Percentiles rank a stretch among this genome's conserved stretches.
Conservation (phyloP, 2,329 filamentous ascomycete species). For the Hymenoscyphus linearis region DNA sequence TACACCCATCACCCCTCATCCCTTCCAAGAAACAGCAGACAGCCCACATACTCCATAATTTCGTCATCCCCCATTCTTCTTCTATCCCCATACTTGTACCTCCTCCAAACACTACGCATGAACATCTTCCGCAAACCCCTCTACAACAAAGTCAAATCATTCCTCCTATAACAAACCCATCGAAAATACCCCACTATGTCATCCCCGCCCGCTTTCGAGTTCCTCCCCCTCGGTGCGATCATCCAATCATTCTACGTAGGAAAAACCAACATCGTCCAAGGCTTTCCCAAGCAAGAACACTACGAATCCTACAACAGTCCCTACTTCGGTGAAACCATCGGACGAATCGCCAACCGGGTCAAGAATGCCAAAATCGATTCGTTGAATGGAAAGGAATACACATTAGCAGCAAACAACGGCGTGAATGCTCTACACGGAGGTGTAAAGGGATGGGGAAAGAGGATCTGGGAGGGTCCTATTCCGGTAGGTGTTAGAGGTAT, state of each 20-base stretch:
- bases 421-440: slow-evolving; percentile 73
- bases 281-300: slow-evolving; percentile 69
- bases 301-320: slow-evolving; percentile 72
- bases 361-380: slow-evolving; percentile 62
- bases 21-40: background rate
- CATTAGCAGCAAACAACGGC: slow-evolving; percentile 70
- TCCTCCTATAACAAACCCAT: background rate
- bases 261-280: slow-evolving; percentile 80
- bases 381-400: slow-evolving; percentile 67
- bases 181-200: background rate
- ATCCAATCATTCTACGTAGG: slow-evolving; percentile 76
- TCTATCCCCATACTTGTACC: background rate
- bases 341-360: slow-evolving; percentile 77
- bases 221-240: slow-evolving; percentile 72
- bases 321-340: slow-evolving; percentile 92
- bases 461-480: slow-evolving; percentile 67
- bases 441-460: slow-evolving; percentile 73
- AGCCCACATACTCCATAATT: background rate
- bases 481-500: slow-evolving; percentile 48
- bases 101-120: background rate
- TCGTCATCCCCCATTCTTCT: background rate
- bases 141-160: background rate
- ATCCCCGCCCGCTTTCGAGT: slow-evolving; percentile 44
- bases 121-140: background rate
- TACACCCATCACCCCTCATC: background rate